Evolutionary conservation across 176 grass and related monocot species (phyloP).

Genomic region (Coix lacrymajobi): DNA sequence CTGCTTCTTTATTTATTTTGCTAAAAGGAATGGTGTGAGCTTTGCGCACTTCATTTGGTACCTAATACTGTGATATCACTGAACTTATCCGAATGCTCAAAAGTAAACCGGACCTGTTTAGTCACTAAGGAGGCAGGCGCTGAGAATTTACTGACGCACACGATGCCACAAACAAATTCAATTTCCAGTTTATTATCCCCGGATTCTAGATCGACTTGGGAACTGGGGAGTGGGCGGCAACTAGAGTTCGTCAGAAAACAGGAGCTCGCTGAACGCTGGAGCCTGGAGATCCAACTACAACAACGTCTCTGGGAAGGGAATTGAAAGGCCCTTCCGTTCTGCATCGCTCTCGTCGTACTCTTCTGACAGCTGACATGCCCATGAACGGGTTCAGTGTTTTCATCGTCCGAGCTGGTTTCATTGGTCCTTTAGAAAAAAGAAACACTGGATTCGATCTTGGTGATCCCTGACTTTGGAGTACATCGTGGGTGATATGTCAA

Average conservation of each 20-base stretch:
- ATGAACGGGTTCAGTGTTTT: background rate
- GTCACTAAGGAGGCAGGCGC: background rate
- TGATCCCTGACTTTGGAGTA: background rate
- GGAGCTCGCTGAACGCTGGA: background rate
- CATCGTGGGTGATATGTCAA: conserved; percentile 6
- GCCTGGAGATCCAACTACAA: background rate
- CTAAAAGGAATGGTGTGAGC: background rate
- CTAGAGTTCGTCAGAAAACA: background rate
- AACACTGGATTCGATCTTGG: background rate
- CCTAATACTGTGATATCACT: conserved; percentile 51
- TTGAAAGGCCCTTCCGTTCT: background rate
- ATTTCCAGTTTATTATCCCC: background rate
- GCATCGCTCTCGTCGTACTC: background rate
- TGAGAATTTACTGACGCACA: background rate
- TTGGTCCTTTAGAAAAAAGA: background rate
- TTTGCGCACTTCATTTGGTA: conserved; percentile 9
- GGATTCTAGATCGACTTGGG: background rate
- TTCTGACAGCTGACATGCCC: background rate
- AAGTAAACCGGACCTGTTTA: background rate
- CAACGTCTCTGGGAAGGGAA: background rate
- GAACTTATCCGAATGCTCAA: conserved; percentile 33
- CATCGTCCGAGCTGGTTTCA: background rate
- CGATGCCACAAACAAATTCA: background rate
- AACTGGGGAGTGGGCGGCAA: background rate
- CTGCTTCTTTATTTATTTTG: background rate